Evolutionary conservation across 2,329 filamentous ascomycete genomes (phyloP).

Genomic region (Chaetomium strumarium): DNA sequence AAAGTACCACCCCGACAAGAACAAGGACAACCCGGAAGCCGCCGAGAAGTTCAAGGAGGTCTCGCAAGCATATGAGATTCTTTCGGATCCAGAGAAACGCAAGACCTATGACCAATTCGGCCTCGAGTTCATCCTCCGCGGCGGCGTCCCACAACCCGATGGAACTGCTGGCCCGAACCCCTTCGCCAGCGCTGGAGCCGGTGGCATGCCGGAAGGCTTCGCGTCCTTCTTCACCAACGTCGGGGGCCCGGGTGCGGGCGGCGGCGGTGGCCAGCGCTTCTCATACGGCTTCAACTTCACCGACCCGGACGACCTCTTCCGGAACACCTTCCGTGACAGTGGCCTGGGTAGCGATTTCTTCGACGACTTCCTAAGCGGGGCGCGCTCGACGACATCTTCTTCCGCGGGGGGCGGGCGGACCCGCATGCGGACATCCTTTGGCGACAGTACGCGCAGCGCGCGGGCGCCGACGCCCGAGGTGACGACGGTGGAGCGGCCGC

Average conservation of each 20-base stretch:
- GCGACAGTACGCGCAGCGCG: conserved; percentile 32
- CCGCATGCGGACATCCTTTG: conserved; percentile 34
- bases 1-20: conserved; percentile 96
- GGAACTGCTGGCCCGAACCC: conserved; percentile 48
- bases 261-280: conserved; percentile 41
- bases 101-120: conserved; percentile 94
- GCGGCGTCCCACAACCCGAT: conserved; percentile 63
- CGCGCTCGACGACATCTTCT: conserved; percentile 24
- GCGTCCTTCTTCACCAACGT: conserved; percentile 20
- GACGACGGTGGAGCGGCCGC: conserved; percentile 78
- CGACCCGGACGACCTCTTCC: conserved; percentile 78
- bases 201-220: conserved; percentile 35
- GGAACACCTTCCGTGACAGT: conserved; percentile 43
- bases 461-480: conserved; percentile 70
- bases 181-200: conserved; percentile 54
- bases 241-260: conserved; percentile 35
- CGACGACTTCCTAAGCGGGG: conserved; percentile 43
- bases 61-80: conserved; percentile 95
- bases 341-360: conserved; percentile 46
- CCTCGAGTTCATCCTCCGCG: conserved; percentile 83
- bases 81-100: conserved; percentile 94
- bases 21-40: conserved; percentile 81
- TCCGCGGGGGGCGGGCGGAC: conserved; percentile 38
- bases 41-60: conserved; percentile 97
- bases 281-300: conserved; percentile 67